Evolutionary conservation across 169 alveolate genomes (phyloP).

Genomic region (Cryptosporidium felis): DNA sequence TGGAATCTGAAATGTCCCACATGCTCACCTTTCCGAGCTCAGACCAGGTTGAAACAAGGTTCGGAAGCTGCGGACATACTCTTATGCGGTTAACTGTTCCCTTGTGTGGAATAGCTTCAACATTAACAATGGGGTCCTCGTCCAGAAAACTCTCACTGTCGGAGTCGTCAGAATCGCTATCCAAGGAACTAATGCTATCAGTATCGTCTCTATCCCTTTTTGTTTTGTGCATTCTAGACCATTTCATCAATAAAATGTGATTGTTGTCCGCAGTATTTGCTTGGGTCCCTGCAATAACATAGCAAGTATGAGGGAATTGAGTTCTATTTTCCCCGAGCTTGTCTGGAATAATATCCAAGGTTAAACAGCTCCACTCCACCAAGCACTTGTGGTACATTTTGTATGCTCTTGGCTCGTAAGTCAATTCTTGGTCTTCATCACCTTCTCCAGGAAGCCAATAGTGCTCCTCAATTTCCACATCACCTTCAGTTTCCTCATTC

Average conservation of each 20-base stretch:
- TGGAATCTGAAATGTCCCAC: constrained; percentile 62
- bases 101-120: constrained; percentile 54
- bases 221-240: constrained; percentile 68
- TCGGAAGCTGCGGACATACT: constrained; percentile 68
- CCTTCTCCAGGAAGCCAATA: constrained; percentile 40
- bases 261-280: constrained; percentile 56
- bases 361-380: constrained; percentile 68
- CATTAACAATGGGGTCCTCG: constrained; percentile 60
- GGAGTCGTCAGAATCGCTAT: constrained; percentile 7
- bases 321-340: constrained; percentile 48
- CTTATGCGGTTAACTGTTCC: constrained; percentile 60
- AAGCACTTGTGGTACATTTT: constrained; percentile 62
- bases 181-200: not conserved
- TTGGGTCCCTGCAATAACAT: constrained; percentile 67
- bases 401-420: constrained; percentile 61
- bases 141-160: constrained; percentile 5
- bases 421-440: constrained; percentile 33
- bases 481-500: not conserved
- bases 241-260: constrained; percentile 47
- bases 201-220: constrained; percentile 51
- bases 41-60: constrained; percentile 61
- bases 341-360: constrained; percentile 53
- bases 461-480: constrained; percentile 11
- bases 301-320: constrained; percentile 69
- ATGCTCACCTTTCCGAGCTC: constrained; percentile 45